Conservation (phyloP, 78 protist genomes). For the Cavenderia fasciculata region DNA sequence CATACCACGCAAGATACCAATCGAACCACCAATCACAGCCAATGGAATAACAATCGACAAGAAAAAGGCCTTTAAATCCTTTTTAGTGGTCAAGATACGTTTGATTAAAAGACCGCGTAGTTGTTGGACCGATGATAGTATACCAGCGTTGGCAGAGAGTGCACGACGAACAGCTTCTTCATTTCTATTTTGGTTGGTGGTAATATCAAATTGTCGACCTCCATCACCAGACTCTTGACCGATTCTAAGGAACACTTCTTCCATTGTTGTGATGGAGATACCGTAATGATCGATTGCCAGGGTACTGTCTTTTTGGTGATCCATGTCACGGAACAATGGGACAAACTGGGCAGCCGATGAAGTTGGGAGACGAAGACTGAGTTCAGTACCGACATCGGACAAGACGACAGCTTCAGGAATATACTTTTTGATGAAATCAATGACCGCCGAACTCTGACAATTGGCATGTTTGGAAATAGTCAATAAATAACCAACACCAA, state of each 20-base stretch:
- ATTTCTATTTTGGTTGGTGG: constrained; percentile 1
- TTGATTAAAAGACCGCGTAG: constrained; percentile 28
- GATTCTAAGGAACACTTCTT: constrained; percentile 48
- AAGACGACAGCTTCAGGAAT: constrained; percentile 33
- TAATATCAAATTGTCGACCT: background rate
- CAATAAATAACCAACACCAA: constrained; percentile 25
- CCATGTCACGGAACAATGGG: constrained; percentile 32
- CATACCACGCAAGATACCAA: background rate
- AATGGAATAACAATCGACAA: constrained; percentile 14
- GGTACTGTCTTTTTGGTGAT: background rate
- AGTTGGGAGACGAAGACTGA: constrained; percentile 18
- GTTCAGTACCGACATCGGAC: constrained; percentile 49
- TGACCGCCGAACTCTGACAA: background rate
- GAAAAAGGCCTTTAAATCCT: constrained; percentile 36
- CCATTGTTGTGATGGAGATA: constrained; percentile 43
- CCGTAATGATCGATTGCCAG: constrained; percentile 31
- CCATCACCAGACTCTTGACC: constrained; percentile 7
- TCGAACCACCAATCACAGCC: constrained; percentile 3
- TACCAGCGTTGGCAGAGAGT: background rate
- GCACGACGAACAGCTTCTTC: background rate
- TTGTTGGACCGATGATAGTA: constrained; percentile 1
- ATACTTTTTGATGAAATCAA: background rate
- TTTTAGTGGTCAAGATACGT: constrained; percentile 14
- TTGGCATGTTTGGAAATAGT: background rate
- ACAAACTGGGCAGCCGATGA: constrained; percentile 4